Conservation (phyloP, 176 grass and related monocot genomes). For the Paspalum vaginatum region DNA sequence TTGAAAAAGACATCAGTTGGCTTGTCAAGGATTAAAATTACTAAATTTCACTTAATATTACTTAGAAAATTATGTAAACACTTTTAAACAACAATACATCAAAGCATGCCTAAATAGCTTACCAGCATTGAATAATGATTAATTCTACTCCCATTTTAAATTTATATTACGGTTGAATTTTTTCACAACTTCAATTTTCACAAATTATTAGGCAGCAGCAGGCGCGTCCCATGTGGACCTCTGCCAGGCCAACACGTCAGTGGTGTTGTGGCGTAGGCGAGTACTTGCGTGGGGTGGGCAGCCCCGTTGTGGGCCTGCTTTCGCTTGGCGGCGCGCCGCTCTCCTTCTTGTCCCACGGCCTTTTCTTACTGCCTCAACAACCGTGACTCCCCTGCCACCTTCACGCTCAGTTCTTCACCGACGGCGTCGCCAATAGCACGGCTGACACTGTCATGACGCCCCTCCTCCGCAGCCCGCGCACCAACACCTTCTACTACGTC, state of each 20-base stretch:
- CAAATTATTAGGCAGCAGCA: conserved; percentile 26
- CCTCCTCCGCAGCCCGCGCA: conserved; percentile 54
- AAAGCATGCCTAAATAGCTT: too few species aligned
- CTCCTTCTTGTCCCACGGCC: conserved; percentile 66
- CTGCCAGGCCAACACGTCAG: conserved; percentile 13
- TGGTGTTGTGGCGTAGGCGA: conserved; percentile 41
- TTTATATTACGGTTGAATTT: too few species aligned
- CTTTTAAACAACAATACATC: too few species aligned
- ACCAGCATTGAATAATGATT: too few species aligned
- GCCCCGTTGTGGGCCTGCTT: conserved; percentile 66
- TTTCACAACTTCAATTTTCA: too few species aligned
- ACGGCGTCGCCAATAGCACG: too few species aligned
- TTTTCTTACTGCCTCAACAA: conserved; percentile 98
- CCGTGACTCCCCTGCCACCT: conserved; percentile 77
- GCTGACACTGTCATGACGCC: conserved; percentile 40
- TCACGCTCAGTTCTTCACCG: conserved; percentile 69
- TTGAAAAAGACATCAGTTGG: too few species aligned
- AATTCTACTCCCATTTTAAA: too few species aligned
- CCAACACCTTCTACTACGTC: conserved; percentile 86
- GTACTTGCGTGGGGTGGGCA: conserved; percentile 88
- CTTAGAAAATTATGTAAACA: too few species aligned
- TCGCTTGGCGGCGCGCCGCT: conserved; percentile 68
- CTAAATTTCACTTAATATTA: too few species aligned
- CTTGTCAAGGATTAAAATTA: too few species aligned
- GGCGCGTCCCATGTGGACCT: conserved; percentile 51